These are phyloP conservation scores for Trifolium fragiferum DNA, from an alignment of 306 rosid species.

Conservation along the genomic window DNA sequence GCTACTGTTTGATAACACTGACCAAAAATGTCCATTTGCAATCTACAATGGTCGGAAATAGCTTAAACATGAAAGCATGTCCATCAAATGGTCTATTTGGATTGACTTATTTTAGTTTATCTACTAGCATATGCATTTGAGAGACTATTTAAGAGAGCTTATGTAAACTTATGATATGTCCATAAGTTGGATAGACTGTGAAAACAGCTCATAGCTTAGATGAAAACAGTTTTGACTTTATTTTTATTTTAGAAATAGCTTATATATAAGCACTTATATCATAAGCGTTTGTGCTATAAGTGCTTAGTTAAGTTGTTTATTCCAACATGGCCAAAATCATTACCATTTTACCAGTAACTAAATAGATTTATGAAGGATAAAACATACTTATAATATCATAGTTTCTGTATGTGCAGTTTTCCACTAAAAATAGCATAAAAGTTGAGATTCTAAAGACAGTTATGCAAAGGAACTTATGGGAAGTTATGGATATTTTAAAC, in stretches of 20 bases:
- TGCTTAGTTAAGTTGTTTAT: no score
- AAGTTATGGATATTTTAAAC: neutral
- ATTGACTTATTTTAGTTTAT: no score
- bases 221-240: no score
- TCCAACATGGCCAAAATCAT: neutral
- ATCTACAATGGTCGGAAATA: neutral
- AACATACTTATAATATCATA: neutral
- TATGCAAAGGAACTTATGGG: neutral
- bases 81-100: neutral
- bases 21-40: neutral
- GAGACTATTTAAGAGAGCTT: no score
- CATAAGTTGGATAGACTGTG: no score
- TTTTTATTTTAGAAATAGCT: no score
- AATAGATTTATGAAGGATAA: conserved; percentile 1
- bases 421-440: neutral
- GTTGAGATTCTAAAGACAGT: neutral
- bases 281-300: no score
- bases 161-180: no score
- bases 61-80: conserved; percentile 21
- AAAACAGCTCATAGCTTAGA: no score
- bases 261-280: no score
- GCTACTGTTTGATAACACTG: neutral
- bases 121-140: no score
- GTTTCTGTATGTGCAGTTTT: neutral
- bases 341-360: conserved; percentile 23